Conservation (phyloP, 2,329 filamentous ascomycete species). For the Fusarium vanettenii region DNA sequence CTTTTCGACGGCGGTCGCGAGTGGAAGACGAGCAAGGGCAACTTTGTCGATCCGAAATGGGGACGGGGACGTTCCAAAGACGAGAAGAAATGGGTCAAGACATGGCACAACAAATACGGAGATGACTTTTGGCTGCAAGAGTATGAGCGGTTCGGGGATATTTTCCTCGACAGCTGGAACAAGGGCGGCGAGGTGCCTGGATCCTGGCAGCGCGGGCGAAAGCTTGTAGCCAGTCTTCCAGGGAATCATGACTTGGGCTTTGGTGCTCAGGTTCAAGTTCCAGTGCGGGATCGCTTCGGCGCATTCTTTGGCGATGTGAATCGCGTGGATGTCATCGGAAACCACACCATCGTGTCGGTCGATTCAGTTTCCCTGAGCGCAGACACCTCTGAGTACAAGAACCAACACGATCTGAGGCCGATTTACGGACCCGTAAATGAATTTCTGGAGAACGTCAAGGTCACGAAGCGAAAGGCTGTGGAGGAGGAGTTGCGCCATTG, state of each 20-base stretch:
- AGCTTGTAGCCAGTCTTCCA: constrained; percentile 85
- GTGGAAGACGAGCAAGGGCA: constrained; percentile 80
- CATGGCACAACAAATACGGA: constrained; percentile 80
- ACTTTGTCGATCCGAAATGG: constrained; percentile 71
- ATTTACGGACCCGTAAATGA: constrained; percentile 82
- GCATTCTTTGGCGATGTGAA: constrained; percentile 94
- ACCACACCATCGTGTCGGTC: constrained; percentile 94
- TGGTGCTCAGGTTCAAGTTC: constrained; percentile 82
- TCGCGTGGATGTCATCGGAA: constrained; percentile 89
- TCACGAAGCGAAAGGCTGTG: constrained; percentile 74
- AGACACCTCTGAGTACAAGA: constrained; percentile 62
- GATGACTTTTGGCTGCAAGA: constrained; percentile 88
- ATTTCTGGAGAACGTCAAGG: constrained; percentile 77
- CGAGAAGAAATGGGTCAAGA: constrained; percentile 68
- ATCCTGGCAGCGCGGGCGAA: constrained; percentile 74
- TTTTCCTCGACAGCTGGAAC: constrained; percentile 82
- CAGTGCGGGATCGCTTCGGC: constrained; percentile 85
- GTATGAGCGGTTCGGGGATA: constrained; percentile 84
- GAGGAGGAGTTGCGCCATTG: constrained; percentile 75
- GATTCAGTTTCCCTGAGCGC: constrained; percentile 92
- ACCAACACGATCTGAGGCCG: constrained; percentile 62
- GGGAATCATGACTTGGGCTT: constrained; percentile 98
- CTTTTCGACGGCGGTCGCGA: constrained; percentile 96
- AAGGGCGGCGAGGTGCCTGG: constrained; percentile 65
- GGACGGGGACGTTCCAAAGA: constrained; percentile 61